A percentile compares a stretch with the other conserved stretches of the same genome.
Evolutionary conservation across 2,329 filamentous ascomycete species (phyloP).

Genomic region (Trichoderma oligosporum): DNA sequence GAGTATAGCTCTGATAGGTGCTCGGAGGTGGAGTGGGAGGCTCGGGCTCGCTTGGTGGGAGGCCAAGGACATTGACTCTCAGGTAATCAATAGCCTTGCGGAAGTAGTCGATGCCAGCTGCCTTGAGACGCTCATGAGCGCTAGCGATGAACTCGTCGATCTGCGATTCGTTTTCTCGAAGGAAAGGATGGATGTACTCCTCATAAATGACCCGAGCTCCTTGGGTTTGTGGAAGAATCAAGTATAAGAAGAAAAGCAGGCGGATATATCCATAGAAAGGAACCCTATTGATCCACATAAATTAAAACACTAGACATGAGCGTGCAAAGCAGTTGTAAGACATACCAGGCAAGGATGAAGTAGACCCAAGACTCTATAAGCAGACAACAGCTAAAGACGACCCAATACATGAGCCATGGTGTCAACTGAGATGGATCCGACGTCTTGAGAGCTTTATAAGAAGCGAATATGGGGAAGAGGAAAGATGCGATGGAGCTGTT

Average conservation of each 20-base stretch:
- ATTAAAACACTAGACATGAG: too few species aligned
- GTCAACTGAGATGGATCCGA: constrained; percentile 83
- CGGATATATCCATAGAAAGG: constrained; percentile 94
- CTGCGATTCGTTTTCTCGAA: constrained; percentile 76
- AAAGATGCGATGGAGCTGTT: constrained; percentile 78
- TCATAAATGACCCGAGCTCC: constrained; percentile 85
- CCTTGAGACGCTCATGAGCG: constrained; percentile 72
- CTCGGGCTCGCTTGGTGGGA: constrained; percentile 53
- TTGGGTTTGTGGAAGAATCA: constrained; percentile 96
- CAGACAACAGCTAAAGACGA: constrained; percentile 77
- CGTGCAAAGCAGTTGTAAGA: constrained; percentile 16
- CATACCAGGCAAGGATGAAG: constrained; percentile 78
- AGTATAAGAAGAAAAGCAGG: constrained; percentile 81
- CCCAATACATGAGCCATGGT: constrained; percentile 99
- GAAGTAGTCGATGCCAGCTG: constrained; percentile 72
- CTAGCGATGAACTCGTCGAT: constrained; percentile 89
- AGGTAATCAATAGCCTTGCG: constrained; percentile 67
- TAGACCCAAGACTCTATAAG: constrained; percentile 82
- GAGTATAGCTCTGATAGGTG: constrained; percentile 63
- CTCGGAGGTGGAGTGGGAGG: constrained; percentile 39
- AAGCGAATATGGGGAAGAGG: constrained; percentile 92
- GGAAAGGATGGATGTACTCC: constrained; percentile 80
- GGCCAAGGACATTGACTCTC: constrained; percentile 73
- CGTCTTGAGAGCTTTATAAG: constrained; percentile 95
- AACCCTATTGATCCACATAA: constrained; percentile 51